Percentiles rank a stretch among this genome's conserved stretches.
Conservation (phyloP, 257 asterid genomes). For the Primulina huaijiensis region DNA sequence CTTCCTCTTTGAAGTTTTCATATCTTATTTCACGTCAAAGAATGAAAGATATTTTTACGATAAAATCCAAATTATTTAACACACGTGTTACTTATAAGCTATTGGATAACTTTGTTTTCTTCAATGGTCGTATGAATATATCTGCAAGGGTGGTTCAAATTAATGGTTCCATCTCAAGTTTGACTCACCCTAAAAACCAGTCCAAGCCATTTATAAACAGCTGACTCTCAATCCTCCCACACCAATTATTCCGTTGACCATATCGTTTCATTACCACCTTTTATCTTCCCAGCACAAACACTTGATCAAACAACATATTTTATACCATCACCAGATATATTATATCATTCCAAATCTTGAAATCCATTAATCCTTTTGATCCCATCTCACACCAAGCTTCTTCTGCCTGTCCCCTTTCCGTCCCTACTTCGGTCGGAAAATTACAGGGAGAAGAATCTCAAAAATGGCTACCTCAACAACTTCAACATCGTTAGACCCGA, state of each 20-base stretch:
- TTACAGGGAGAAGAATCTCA: slow-evolving; percentile 17
- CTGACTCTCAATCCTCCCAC: background rate
- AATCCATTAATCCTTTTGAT: background rate
- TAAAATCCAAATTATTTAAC: too few species aligned
- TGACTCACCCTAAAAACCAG: slow-evolving; percentile 7
- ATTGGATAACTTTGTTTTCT: background rate
- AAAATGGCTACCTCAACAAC: slow-evolving; percentile 28
- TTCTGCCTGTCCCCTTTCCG: slow-evolving; percentile 10
- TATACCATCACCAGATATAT: background rate
- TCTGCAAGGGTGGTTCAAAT: background rate
- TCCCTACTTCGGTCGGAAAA: slow-evolving; percentile 18
- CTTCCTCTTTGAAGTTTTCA: too few species aligned
- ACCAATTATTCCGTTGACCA: slow-evolving; percentile 13
- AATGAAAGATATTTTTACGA: too few species aligned
- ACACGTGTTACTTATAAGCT: too few species aligned
- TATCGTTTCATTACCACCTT: slow-evolving; percentile 11
- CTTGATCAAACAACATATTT: background rate
- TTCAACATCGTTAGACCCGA: slow-evolving; percentile 18
- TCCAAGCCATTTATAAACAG: background rate
- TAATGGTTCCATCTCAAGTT: background rate
- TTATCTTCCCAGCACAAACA: background rate
- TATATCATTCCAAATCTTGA: background rate
- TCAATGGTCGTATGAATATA: background rate
- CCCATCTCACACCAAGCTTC: background rate
- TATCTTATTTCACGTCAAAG: too few species aligned